Evolutionary conservation across 805 yeast genomes (phyloP), one percentile per base, ranked within the genome.

Genomic region (Barnettozyma sucrosica): DNA sequence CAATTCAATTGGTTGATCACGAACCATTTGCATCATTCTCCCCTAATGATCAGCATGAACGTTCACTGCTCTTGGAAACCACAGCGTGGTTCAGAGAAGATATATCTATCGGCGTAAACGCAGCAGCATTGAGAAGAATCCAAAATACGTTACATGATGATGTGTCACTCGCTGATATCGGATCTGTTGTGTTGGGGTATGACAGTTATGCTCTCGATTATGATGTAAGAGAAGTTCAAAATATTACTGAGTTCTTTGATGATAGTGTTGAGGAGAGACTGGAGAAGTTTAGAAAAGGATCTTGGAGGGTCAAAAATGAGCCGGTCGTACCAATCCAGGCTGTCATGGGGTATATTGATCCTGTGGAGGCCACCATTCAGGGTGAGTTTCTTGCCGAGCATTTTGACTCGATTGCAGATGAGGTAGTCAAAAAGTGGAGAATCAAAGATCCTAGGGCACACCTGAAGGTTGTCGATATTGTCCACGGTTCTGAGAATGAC

Each of bases 111-210:
- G 32, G 32, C 7, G 13, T 39, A 9, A 39, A 39, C n/a, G 32
- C 10, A 2, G 42, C 30, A 16, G 42, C 42, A 9, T 16, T 39
- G 8, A n/a, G 10, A 16, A 39, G 42, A 16, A 26, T 39, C 3
- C 19, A 39, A 21, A 13, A 20, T 11, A 21, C 42, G 4, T 26
- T 39, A n/a, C 20, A 39, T 16, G 21, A 39, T 24, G 30, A 23
- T 16, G 42, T 39, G 18, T 18, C 32, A 2, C 10, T 25, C 16
- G 42, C 42, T 39, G 42, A 39, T 25, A 39, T 39, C 20, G 42
- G 42, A 20, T 23, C 42, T 13, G 20, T 39, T n/a, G 32, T 25
- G 4, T 7, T 39, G 32, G 63, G 59, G 21, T 52, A 59, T 20
- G 48, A 46, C 43, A 46, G 47, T 36, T 44, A 54, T 14, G 25